Conservation (phyloP, 2,329 filamentous ascomycete species). For the Geosmithia flava region DNA sequence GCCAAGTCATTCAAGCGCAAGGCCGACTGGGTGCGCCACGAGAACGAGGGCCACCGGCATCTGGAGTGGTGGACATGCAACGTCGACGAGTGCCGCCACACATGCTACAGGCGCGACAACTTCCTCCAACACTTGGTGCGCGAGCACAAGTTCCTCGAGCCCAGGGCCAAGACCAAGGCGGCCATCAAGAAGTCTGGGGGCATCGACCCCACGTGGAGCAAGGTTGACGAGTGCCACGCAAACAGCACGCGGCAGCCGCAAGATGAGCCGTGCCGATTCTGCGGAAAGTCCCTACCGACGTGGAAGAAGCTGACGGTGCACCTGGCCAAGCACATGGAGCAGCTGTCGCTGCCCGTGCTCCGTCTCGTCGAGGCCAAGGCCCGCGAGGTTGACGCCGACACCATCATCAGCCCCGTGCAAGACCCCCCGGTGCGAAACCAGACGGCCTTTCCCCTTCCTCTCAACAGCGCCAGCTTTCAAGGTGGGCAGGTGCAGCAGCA, state of each 20-base stretch:
- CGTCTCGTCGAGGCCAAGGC: conserved; percentile 35
- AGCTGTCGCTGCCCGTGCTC: conserved; percentile 73
- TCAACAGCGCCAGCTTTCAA: conserved; percentile 6
- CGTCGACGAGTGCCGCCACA: conserved; percentile 67
- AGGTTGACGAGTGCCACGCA: conserved; percentile 65
- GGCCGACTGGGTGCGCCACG: conserved; percentile 90
- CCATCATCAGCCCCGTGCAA: conserved; percentile 55
- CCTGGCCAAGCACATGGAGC: conserved; percentile 87
- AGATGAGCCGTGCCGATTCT: conserved; percentile 79
- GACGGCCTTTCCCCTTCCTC: not conserved
- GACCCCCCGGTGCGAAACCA: conserved; percentile 30
- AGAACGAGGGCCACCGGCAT: conserved; percentile 82
- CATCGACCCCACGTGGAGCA: conserved; percentile 57
- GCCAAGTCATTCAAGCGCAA: conserved; percentile 91
- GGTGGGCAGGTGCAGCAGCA: not conserved
- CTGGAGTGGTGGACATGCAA: conserved; percentile 87
- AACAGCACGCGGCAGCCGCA: conserved; percentile 54
- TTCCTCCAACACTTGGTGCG: conserved; percentile 87
- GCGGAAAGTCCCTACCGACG: conserved; percentile 63
- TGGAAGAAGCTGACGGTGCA: conserved; percentile 96
- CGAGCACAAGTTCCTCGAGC: conserved; percentile 78
- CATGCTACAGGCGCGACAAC: conserved; percentile 80
- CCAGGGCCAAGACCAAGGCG: conserved; percentile 64
- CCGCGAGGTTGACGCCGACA: conserved; percentile 43
- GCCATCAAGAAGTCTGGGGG: conserved; percentile 47